Percentiles rank a stretch among this genome's conserved stretches.
phyloP scores from a whole-genome alignment of 352 stramenopile genomes.

The Phytophthora boehmeriae region DNA sequence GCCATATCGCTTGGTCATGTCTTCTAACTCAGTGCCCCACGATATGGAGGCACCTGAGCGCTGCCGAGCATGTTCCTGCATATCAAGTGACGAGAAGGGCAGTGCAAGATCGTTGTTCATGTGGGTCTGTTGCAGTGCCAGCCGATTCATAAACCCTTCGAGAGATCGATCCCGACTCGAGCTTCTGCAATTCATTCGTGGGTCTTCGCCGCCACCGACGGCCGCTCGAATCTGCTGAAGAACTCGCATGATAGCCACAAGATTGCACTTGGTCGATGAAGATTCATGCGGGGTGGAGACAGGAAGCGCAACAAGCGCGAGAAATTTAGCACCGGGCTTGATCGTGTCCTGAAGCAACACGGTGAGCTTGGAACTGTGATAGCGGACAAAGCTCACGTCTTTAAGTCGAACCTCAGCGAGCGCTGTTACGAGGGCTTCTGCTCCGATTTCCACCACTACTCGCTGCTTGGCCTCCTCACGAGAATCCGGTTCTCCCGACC shows the following conservation, averaged over 20 bases:
- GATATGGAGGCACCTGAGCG: not conserved
- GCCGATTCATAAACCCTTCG: slow-evolving; percentile 71
- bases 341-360: slow-evolving; percentile 79
- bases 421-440: slow-evolving; percentile 57
- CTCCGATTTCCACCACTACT: slow-evolving; percentile 65
- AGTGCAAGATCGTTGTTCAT: slow-evolving; percentile 19
- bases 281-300: slow-evolving; percentile 12
- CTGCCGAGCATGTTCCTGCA: slow-evolving; percentile 41
- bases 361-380: slow-evolving; percentile 82
- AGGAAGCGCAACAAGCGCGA: slow-evolving; percentile 47
- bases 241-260: slow-evolving; percentile 38
- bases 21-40: slow-evolving; percentile 60
- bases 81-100: slow-evolving; percentile 50
- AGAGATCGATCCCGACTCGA: slow-evolving; percentile 51
- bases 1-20: slow-evolving; percentile 63
- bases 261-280: slow-evolving; percentile 12
- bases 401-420: slow-evolving; percentile 60
- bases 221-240: slow-evolving; percentile 54
- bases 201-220: slow-evolving; percentile 26
- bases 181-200: slow-evolving; percentile 7
- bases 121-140: slow-evolving; percentile 42
- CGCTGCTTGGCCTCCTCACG: slow-evolving; percentile 47
- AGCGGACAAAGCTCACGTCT: slow-evolving; percentile 65
- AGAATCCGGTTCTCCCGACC: slow-evolving; percentile 33
- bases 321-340: slow-evolving; percentile 64